Conservation (phyloP, 768 basidiomycete species). For the Amanita phalloides region DNA sequence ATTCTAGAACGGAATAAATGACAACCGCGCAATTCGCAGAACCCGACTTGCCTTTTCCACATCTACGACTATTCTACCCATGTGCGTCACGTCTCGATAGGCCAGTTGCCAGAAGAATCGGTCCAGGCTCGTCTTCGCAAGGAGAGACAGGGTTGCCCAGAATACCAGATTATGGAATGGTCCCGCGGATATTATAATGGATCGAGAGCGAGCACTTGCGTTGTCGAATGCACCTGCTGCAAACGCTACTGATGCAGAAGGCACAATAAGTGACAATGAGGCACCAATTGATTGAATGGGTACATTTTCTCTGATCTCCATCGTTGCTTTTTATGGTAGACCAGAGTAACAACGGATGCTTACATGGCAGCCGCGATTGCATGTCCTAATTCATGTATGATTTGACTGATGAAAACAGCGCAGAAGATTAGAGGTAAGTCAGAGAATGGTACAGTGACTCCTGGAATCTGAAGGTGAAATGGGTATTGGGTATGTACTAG, state of each 20-base stretch:
- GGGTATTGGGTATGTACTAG: neutral
- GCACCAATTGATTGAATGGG: conserved; percentile 52
- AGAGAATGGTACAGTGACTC: conserved; percentile 65
- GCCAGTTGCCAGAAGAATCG: conserved; percentile 22
- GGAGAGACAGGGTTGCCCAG: conserved; percentile 33
- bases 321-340: neutral
- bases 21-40: neutral
- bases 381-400: conserved; percentile 78
- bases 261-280: conserved; percentile 52
- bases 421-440: conserved; percentile 59
- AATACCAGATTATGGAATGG: conserved; percentile 70
- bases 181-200: conserved; percentile 64
- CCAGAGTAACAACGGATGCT: conserved; percentile 15
- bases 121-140: conserved; percentile 22
- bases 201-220: conserved; percentile 29
- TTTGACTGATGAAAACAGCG: conserved; percentile 51
- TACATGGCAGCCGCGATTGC: conserved; percentile 68
- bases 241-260: conserved; percentile 67
- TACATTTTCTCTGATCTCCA: conserved; percentile 42
- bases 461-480: conserved; percentile 52
- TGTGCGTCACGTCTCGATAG: conserved; percentile 41
- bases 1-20: conserved; percentile 23
- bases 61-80: conserved; percentile 44
- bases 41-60: conserved; percentile 40
- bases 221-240: conserved; percentile 28